These are phyloP conservation scores for Suillus clintonianus DNA, from an alignment of 768 basidiomycete genomes.

Conservation along the genomic window DNA sequence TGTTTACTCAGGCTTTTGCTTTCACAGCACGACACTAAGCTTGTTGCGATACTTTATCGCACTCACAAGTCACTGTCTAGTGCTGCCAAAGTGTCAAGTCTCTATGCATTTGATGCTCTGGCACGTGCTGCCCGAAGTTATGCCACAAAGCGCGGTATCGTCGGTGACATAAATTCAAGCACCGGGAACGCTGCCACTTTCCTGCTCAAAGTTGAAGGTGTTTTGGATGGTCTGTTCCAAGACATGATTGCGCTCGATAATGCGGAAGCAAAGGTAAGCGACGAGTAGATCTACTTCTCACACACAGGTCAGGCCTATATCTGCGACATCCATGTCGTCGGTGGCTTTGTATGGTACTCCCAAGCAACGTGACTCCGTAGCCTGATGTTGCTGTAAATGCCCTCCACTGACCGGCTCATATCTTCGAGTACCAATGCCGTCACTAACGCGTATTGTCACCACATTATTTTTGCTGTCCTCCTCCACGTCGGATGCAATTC, in stretches of 20 bases:
- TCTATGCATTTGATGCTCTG: constrained; percentile 94
- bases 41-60: constrained; percentile 87
- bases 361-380: constrained; percentile 6
- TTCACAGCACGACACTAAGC: constrained; percentile 75
- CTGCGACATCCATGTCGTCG: not conserved
- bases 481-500: constrained; percentile 43
- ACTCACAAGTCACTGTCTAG: constrained; percentile 79
- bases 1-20: not conserved
- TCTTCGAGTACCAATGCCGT: constrained; percentile 10
- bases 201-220: constrained; percentile 84
- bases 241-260: constrained; percentile 73
- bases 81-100: constrained; percentile 75
- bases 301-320: not conserved
- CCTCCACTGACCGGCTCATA: constrained; percentile 2
- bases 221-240: constrained; percentile 85
- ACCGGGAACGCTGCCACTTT: constrained; percentile 82
- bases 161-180: constrained; percentile 53
- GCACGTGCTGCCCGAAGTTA: constrained; percentile 77
- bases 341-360: constrained; percentile 11
- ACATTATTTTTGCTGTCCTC: constrained; percentile 10
- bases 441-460: constrained; percentile 31
- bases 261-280: constrained; percentile 86
- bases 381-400: constrained; percentile 9
- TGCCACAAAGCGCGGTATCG: constrained; percentile 62
- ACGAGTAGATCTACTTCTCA: constrained; percentile 7